Base-by-base conservation (phyloP, 106 monocot species). In the Acorus gramineus region DNA sequence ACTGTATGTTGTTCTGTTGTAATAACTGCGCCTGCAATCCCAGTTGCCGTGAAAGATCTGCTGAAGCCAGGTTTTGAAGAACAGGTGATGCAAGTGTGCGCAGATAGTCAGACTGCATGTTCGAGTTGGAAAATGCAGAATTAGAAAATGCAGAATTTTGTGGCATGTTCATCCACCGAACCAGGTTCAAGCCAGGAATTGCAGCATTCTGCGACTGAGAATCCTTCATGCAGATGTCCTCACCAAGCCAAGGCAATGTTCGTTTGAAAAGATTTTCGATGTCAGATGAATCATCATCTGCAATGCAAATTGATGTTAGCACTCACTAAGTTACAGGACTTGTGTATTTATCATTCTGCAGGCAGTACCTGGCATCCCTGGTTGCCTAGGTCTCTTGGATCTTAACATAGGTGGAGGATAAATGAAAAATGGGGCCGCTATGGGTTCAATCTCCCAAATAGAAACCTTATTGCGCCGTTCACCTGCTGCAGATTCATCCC, bases 401-500 rank as follows among this genome's bases (percentile, higher is more conserved):
- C 92, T 80, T 66, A 92, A 99, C 71, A 99, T 87, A 14, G 90
- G 95, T 42, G 94, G 86, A 2, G 95, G 84, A 56, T 87, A 96
- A 7, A 96, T 80, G 71, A 96, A 90, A 69, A 96, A 96, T 14
- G 95, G 95, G 55, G 87, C 82, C 11, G 71, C 72, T 5, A 96
- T 90, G 70, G 90, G 95, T 60, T 96, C 95, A 73, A 96, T 91
- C 68, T 96, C 95, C 95, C 95, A 96, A 43, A 87, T 59, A 62
- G 95, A 96, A 52, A 91, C 95, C 61, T 90, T 76, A 53, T 80
- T 90, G 14, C 87, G 91, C 66, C 85, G 87, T 74, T 96, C 95
- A 64, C 90, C 85, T 14, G 91, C 74, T 67, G 81, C 87, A 69
- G 95, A 87, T 46, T 96, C 95, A 77, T 96, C 95, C 95, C 95